Conservation (phyloP, 129 eudicot species). For the Pulicaria dysenterica region DNA sequence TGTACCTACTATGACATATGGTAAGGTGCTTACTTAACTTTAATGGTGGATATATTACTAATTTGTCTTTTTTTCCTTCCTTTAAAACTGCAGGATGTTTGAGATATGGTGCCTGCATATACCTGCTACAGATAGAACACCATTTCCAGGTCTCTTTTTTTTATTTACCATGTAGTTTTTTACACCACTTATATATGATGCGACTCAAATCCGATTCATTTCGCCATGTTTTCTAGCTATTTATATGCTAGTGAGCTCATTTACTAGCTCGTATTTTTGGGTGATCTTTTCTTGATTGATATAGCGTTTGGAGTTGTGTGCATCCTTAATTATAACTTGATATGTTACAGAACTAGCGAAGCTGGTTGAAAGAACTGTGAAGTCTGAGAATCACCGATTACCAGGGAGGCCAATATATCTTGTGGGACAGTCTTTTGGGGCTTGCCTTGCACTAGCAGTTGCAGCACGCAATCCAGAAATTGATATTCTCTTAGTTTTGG, state of each 20-base stretch:
- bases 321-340: neutral
- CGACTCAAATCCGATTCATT: neutral
- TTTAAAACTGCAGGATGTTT: conserved; percentile 51
- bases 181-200: conserved; percentile 7
- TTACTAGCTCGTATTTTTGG: neutral
- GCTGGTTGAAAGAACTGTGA: conserved; percentile 63
- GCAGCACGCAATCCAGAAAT: conserved; percentile 74
- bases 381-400: conserved; percentile 41
- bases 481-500: conserved; percentile 65
- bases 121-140: conserved; percentile 66
- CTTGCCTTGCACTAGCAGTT: conserved; percentile 75
- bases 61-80: conserved; percentile 2
- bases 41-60: neutral
- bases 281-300: neutral
- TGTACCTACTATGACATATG: too few relatives aligned
- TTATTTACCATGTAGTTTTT: neutral
- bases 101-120: conserved; percentile 82
- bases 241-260: neutral
- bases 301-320: neutral
- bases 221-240: neutral
- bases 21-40: too few relatives aligned
- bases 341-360: conserved; percentile 64
- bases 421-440: conserved; percentile 82
- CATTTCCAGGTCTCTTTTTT: conserved; percentile 59
- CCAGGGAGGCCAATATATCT: conserved; percentile 80